Percentiles rank a stretch among this genome's conserved stretches.
phyloP scores from a whole-genome alignment of 2,329 filamentous ascomycete genomes.

The Trichothecium roseum region DNA sequence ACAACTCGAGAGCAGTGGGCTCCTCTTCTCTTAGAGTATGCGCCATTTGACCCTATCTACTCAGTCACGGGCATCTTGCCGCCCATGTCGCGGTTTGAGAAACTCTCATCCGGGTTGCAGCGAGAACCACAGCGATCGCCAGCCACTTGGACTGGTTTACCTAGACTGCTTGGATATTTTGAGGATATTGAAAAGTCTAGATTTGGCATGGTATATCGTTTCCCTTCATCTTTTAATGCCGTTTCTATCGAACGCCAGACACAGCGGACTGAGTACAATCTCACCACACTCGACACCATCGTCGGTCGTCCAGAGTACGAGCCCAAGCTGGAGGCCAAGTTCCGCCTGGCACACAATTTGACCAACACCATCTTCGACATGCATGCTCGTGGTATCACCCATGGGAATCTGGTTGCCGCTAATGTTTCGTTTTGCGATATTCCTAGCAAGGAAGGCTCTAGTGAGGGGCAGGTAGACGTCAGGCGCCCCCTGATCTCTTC shows the following conservation, averaged over 20 bases:
- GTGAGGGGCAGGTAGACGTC: constrained; percentile 45
- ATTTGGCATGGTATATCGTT: constrained; percentile 65
- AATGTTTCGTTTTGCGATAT: constrained; percentile 57
- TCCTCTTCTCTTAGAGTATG: constrained; percentile 63
- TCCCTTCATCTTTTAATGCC: constrained; percentile 55
- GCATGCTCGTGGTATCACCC: constrained; percentile 57
- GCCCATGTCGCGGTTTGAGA: constrained; percentile 54
- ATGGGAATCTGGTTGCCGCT: constrained; percentile 58
- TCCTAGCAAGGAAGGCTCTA: constrained; percentile 28
- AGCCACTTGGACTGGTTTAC: constrained; percentile 50
- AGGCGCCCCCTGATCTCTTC: constrained; percentile 60
- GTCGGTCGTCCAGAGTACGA: constrained; percentile 42
- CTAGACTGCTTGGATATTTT: constrained; percentile 58
- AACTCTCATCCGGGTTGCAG: constrained; percentile 47
- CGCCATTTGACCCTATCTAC: constrained; percentile 51
- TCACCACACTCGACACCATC: constrained; percentile 45
- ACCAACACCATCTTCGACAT: constrained; percentile 64
- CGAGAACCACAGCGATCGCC: constrained; percentile 39
- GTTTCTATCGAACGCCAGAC: constrained; percentile 42
- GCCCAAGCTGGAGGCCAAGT: constrained; percentile 65
- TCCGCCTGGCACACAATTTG: constrained; percentile 62
- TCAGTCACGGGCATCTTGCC: constrained; percentile 53
- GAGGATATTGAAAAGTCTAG: constrained; percentile 62
- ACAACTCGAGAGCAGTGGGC: constrained; percentile 33
- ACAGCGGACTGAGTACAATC: constrained; percentile 36